Evolutionary conservation across 139 green algal species (phyloP), one percentile per base, ranked within the genome.

Genomic region (Tetradesmus lagerheimii): DNA sequence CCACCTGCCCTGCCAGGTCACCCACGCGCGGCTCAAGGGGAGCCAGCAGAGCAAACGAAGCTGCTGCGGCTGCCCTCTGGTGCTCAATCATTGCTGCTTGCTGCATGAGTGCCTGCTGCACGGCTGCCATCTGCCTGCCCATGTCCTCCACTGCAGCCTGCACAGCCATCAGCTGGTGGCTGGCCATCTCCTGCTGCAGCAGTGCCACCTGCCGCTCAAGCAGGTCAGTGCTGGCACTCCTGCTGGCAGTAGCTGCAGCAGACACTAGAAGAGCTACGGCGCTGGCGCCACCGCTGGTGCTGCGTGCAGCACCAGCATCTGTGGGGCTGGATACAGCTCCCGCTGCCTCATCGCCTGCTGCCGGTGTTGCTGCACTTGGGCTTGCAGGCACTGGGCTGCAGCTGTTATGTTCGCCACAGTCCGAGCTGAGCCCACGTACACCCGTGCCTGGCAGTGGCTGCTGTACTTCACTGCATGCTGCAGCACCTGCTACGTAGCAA

Each of bases 161-260:
- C 74, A 89, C 57, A 29, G 64, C 71, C 12, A 43, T 20, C 71
- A 89, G 37, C 67, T 89, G 41, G 14, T 76, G 43, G 71, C 45
- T 18, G 16, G 47, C 2, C 34, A 89, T 45, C 45, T 89, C 71
- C 18, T 81, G 67, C 71, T 89, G 85, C 71, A 89, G 74, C 20
- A n/a, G 41, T 64, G 43, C n/a, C 31, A 89, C 15, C 71, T 89
- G 85, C 27, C 31, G 11, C 12, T 89, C 34, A 16, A 89, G 20
- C 15, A 77, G 15, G 39, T 50, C 43, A 38, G 71, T 75, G 43
- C 74, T 89, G 18, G 71, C 35, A 25, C 38, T 38, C 15, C 45
- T 50, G 71, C 85, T 89, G 39, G n/a, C 18, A 50, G 25, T 74
- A n/a, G 43, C 80, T 45, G 43, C 45, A 39, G n/a, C 38, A 14